A percentile compares a stretch with the other conserved stretches of the same genome.
Evolutionary conservation across 1,139 yeast species (phyloP).

Genomic region (Nakaseomyces bracarensis): DNA sequence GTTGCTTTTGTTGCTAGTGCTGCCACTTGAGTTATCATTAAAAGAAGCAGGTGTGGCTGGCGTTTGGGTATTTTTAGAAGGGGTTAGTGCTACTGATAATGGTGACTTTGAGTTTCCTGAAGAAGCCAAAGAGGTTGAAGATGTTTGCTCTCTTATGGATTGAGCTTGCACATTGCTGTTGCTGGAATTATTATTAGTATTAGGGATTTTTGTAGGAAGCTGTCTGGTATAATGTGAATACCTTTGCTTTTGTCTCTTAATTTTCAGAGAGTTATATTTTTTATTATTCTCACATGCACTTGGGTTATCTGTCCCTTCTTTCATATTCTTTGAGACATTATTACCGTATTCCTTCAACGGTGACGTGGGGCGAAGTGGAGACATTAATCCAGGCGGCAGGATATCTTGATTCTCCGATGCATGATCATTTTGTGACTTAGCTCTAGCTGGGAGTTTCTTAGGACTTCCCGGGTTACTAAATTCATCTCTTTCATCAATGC

Average conservation of each 20-base stretch:
- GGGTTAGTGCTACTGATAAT: slow-evolving; percentile 14
- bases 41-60: slow-evolving; percentile 18
- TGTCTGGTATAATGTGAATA: slow-evolving; percentile 28
- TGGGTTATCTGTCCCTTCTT: background rate
- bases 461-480: background rate
- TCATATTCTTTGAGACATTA: background rate
- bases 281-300: background rate
- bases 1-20: slow-evolving; percentile 6
- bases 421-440: background rate
- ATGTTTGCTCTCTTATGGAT: slow-evolving; percentile 11
- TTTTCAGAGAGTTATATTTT: slow-evolving; percentile 25
- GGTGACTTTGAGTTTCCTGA: slow-evolving; percentile 7
- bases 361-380: slow-evolving; percentile 25
- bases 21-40: slow-evolving; percentile 8
- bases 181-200: no score
- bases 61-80: slow-evolving; percentile 18
- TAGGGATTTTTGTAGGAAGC: slow-evolving; percentile 15
- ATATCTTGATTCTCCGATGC: slow-evolving; percentile 2
- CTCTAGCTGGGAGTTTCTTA: background rate
- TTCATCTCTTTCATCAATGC: slow-evolving; percentile 11
- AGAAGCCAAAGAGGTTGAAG: slow-evolving; percentile 9
- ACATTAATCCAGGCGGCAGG: slow-evolving; percentile 15
- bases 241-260: slow-evolving; percentile 29
- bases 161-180: slow-evolving; percentile 10
- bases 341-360: slow-evolving; percentile 12